Percentiles rank a stretch among this genome's conserved stretches.
Conservation (phyloP, 2,329 filamentous ascomycete genomes). For the Fusarium citri region DNA sequence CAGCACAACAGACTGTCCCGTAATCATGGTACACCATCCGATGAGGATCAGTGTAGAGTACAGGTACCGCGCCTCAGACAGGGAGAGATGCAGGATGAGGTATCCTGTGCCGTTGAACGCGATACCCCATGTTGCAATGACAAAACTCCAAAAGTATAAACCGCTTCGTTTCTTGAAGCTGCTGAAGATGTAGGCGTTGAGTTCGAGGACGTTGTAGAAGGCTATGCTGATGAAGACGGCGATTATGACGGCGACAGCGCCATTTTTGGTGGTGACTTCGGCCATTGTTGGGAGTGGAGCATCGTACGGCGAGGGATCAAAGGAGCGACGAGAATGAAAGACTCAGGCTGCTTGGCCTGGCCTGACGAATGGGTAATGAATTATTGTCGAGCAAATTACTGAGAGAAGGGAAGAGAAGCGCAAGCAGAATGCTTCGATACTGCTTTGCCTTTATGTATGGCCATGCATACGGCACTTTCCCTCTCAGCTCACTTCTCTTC, state of each 20-base stretch:
- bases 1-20: slow-evolving; percentile 70
- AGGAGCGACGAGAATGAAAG: not conserved
- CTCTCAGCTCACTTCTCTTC: not conserved
- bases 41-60: slow-evolving; percentile 47
- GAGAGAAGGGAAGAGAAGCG: not conserved
- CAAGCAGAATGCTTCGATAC: not conserved
- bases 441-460: not conserved
- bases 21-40: slow-evolving; percentile 63
- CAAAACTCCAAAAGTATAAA: slow-evolving; percentile 54
- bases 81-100: slow-evolving; percentile 53
- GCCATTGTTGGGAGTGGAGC: slow-evolving; percentile 6
- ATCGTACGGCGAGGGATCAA: not conserved
- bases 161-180: slow-evolving; percentile 50
- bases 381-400: not conserved
- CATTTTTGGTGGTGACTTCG: slow-evolving; percentile 24
- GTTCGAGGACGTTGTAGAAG: slow-evolving; percentile 51
- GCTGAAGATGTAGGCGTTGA: slow-evolving; percentile 47
- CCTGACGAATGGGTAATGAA: not conserved
- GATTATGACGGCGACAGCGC: slow-evolving; percentile 35
- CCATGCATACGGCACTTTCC: not conserved
- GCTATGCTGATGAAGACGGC: slow-evolving; percentile 44
- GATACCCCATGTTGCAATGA: slow-evolving; percentile 50
- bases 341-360: not conserved
- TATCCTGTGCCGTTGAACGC: slow-evolving; percentile 57
- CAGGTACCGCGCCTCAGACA: slow-evolving; percentile 20